Conservation (phyloP, 2,329 filamentous ascomycete genomes). For the Pleomassaria siparia region DNA sequence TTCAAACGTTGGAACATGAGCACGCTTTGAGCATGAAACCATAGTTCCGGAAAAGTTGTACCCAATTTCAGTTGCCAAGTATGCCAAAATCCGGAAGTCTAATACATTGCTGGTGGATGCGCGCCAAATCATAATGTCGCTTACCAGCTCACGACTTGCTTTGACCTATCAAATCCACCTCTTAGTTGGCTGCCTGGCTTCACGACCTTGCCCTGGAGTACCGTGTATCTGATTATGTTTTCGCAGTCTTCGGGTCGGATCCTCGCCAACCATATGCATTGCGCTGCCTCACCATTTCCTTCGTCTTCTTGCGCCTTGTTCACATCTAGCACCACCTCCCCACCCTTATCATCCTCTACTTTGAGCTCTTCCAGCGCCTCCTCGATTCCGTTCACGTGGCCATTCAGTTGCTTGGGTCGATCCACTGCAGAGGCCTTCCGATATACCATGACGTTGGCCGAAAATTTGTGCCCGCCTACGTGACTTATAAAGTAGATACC, state of each 20-base stretch:
- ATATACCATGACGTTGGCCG: slow-evolving; percentile 92
- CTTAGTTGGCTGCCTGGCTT: slow-evolving; percentile 84
- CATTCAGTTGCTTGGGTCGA: slow-evolving; percentile 19
- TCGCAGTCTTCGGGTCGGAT: slow-evolving; percentile 88
- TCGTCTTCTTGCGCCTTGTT: slow-evolving; percentile 43
- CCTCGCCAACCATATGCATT: slow-evolving; percentile 91
- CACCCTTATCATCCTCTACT: slow-evolving; percentile 36
- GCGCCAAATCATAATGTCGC: neutral
- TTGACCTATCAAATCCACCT: slow-evolving; percentile 85
- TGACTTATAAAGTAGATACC: slow-evolving; percentile 97
- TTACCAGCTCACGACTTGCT: slow-evolving; percentile 84
- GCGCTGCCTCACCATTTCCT: slow-evolving; percentile 59
- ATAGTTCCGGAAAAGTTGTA: no score
- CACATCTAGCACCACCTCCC: slow-evolving; percentile 31
- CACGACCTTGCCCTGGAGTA: slow-evolving; percentile 90
- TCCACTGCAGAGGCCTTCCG: slow-evolving; percentile 52
- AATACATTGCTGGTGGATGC: neutral
- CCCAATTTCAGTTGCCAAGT: no score
- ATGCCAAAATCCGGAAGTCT: neutral
- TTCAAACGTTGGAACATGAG: no score
- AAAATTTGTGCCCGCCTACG: slow-evolving; percentile 95
- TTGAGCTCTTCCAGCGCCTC: slow-evolving; percentile 42
- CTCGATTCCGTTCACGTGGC: slow-evolving; percentile 27
- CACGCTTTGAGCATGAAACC: no score
- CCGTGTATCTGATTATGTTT: slow-evolving; percentile 84